Evolutionary conservation across 2,329 filamentous ascomycete species (phyloP), one percentile per base, ranked within the genome.

Genomic region (Penicillium hesseltinei): DNA sequence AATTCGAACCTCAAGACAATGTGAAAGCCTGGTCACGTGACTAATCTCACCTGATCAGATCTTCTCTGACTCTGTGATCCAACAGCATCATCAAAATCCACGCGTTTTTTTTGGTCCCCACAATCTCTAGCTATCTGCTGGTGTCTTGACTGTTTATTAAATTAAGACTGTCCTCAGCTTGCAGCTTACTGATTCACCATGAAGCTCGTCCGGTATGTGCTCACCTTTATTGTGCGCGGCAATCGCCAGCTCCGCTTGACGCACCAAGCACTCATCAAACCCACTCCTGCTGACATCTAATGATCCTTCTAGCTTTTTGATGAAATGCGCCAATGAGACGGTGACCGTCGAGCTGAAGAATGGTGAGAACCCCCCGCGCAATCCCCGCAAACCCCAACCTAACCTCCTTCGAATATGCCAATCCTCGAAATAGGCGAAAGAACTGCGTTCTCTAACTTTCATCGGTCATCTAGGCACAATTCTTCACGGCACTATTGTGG

Each of bases 271-370:
- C 40, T 29, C 52, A 23, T 47, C 29, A 50, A 63, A 61, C 44
- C 50, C 47, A 59, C 56, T 46, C 54, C 43, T 57, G 57, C 61
- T 59, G 39, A 56, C 50, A 49, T 58, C 55, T 64, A 38, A 67
- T 59, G 36, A 47, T 50, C 36, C 43, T 58, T 65, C 61, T 77
- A 97, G 94, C 76, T 99, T 99, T 78, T 83, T 99, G 69, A 97
- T 97, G 93, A 99, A 99, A 83, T 97, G 93, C 78, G 88, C 90
- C 78, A 97, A 97, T 78, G 94, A 99, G 82, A 96, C 94, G 71
- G 94, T 97, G 71, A 97, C 93, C 44, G 90, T 99, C 77, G 94
- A 99, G 79, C 83, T 99, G 67, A 99, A 99, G 79, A 97, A 97
- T 85, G 94, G 92, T 94, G 81, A 45, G 76, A 68, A 44, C 11